phyloP scores from a whole-genome alignment of 2,329 filamentous ascomycete species.

The Cylindrodendrum hubeiense region DNA sequence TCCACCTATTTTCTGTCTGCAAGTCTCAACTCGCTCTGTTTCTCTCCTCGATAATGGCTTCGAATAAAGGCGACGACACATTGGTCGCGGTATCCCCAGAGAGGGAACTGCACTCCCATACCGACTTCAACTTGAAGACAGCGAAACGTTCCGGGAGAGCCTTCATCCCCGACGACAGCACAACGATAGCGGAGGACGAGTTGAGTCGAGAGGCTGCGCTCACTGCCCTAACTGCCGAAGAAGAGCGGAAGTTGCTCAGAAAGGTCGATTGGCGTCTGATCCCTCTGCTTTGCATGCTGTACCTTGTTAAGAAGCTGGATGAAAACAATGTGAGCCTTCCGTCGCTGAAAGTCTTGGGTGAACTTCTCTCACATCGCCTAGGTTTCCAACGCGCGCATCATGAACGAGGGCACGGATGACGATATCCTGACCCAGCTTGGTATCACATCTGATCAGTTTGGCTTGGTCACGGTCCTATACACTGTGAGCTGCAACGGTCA shows the following conservation, averaged over 20 bases:
- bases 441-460: slow-evolving; percentile 55
- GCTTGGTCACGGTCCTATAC: slow-evolving; percentile 53
- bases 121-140: slow-evolving; percentile 3
- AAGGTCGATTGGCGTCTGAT: slow-evolving; percentile 16
- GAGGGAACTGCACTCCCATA: not conserved
- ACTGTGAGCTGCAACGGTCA: slow-evolving; percentile 46
- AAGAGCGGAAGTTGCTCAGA: slow-evolving; percentile 5
- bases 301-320: slow-evolving; percentile 15
- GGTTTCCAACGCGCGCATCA: slow-evolving; percentile 55
- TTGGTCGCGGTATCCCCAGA: not conserved
- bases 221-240: slow-evolving; percentile 7
- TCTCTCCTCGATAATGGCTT: not conserved
- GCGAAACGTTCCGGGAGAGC: slow-evolving; percentile 2
- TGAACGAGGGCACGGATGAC: slow-evolving; percentile 53
- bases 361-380: not conserved
- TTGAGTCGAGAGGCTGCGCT: slow-evolving; percentile 1
- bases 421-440: slow-evolving; percentile 56
- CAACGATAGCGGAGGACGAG: not conserved
- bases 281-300: slow-evolving; percentile 10
- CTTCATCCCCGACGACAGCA: not conserved
- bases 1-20: not conserved
- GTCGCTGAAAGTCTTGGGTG: not conserved
- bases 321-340: not conserved
- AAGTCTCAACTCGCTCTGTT: not conserved
- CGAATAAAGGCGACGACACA: not conserved